Base-by-base conservation (phyloP, 2,329 filamentous ascomycete species). In the Nemania abortiva region DNA sequence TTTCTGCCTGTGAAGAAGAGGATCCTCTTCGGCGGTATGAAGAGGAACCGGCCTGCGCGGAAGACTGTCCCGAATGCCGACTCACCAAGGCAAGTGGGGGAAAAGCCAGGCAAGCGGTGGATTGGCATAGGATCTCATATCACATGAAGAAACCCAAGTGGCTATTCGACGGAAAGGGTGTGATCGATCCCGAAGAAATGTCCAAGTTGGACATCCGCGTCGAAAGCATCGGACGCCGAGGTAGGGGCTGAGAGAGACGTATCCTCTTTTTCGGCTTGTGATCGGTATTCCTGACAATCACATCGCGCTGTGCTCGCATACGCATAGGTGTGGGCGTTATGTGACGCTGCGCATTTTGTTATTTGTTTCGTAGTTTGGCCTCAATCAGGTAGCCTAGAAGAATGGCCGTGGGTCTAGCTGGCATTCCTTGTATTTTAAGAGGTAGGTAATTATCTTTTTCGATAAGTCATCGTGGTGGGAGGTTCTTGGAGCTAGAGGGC, bases 81-180 rank as follows among this genome's bases (percentile, higher is more conserved):
- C 79, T 84, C 70, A 81, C 83, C 69, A 77, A 80, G 75, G 72
- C 77, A 50, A 81, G 74, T 22, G 81, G 81, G 47, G 79, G 81
- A 54, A 80, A 79, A 72, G 72, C 81, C 63, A 85, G 83, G 77
- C 84, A 84, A 76, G 80, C 78, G 45, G 75, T 88, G 20, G 84
- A 88, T 79, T 88, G 86, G 86, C 80, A 79, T 63, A 82, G 79
- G 77, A 84, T 88, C 52, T 80, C 84, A 53, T 76, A 81, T 61
- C 76, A 78, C 70, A 87, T 88, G 85, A 81, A 80, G 57, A 84
- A 85, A 78, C 86, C 86, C 11, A 84, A 83, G 65, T 87, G 85
- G 85, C 79, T 88, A 29, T 88, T 88, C 77, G 86, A 88, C 68
- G 86, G 86, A n/a, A 84, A 84, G 63, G 85, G 85, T 47, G 82